These are phyloP conservation scores for Pisolithus sp. DNA, from an alignment of 768 basidiomycete genomes.

Conservation along the genomic window DNA sequence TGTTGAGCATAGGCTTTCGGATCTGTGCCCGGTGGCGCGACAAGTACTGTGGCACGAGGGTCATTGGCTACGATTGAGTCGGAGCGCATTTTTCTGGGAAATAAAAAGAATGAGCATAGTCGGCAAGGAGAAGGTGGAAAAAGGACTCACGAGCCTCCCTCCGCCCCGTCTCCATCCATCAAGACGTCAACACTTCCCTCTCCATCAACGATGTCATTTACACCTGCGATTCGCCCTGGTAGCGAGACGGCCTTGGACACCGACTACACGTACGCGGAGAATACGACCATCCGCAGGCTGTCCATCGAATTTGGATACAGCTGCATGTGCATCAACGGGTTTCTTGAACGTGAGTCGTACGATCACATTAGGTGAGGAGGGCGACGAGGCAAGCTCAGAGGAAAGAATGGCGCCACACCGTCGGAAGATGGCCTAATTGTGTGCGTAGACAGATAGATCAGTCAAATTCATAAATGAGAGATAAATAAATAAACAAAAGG, in stretches of 20 bases:
- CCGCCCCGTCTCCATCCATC: constrained; percentile 41
- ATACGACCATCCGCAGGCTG: constrained; percentile 79
- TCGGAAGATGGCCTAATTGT: constrained; percentile 62
- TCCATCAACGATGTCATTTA: constrained; percentile 36
- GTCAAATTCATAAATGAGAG: too few species aligned
- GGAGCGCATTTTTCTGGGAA: constrained; percentile 74
- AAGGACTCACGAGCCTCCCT: constrained; percentile 44
- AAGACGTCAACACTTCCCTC: constrained; percentile 43
- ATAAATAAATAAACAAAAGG: too few species aligned
- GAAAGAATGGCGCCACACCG: constrained; percentile 64
- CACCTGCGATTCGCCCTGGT: constrained; percentile 50
- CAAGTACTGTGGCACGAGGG: constrained; percentile 61
- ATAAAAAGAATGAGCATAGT: background rate
- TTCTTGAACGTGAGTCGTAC: constrained; percentile 73
- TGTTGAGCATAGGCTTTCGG: constrained; percentile 43
- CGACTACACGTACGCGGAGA: constrained; percentile 59
- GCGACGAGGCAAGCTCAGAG: constrained; percentile 18
- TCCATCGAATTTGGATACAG: constrained; percentile 70
- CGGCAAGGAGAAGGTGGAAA: background rate
- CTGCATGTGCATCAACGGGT: constrained; percentile 52
- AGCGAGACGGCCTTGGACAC: constrained; percentile 49
- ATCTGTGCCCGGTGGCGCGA: constrained; percentile 63
- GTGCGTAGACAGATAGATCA: background rate
- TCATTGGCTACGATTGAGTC: constrained; percentile 57
- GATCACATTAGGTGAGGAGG: constrained; percentile 34